A percentile compares a stretch with the other conserved stretches of the same genome.
Conservation (phyloP, 2,329 filamentous ascomycete genomes). For the Paraconiothyrium sp. region DNA sequence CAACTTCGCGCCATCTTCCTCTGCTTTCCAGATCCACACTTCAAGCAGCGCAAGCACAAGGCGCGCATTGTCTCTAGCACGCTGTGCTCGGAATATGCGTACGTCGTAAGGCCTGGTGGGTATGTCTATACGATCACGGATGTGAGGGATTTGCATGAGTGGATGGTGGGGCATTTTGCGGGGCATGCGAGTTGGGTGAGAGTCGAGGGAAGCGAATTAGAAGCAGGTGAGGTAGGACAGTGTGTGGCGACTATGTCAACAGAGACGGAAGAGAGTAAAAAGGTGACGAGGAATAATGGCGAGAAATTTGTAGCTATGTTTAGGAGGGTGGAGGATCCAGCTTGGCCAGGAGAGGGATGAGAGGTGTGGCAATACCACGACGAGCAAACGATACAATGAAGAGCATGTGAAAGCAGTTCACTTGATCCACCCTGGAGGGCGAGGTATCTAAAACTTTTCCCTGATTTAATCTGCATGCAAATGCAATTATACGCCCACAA, state of each 20-base stretch:
- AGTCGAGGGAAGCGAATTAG: slow-evolving; percentile 68
- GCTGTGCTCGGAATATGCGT: slow-evolving; percentile 93
- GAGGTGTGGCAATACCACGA: background rate
- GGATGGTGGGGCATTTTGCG: slow-evolving; percentile 90
- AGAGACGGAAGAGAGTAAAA: slow-evolving; percentile 97
- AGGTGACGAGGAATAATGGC: slow-evolving; percentile 89
- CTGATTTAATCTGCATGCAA: background rate
- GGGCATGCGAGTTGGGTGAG: slow-evolving; percentile 81
- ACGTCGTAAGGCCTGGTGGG: slow-evolving; percentile 81
- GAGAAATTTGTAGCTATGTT: slow-evolving; percentile 93
- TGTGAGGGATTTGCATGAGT: slow-evolving; percentile 90
- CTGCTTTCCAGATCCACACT: slow-evolving; percentile 98
- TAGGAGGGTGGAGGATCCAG: slow-evolving; percentile 79
- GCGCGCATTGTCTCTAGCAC: slow-evolving; percentile 90
- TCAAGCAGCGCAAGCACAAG: slow-evolving; percentile 97
- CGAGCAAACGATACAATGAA: background rate
- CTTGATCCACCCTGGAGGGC: background rate
- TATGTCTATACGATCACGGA: slow-evolving; percentile 97
- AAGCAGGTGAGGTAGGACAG: slow-evolving; percentile 75
- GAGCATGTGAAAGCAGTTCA: background rate
- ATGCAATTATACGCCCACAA: slow-evolving; percentile 67
- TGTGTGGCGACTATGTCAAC: slow-evolving; percentile 78
- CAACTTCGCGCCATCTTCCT: slow-evolving; percentile 94
- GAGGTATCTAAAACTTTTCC: slow-evolving; percentile 19
- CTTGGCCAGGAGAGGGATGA: slow-evolving; percentile 64